These are phyloP conservation scores for Suillus clintonianus DNA, from an alignment of 768 basidiomycete species.

Conservation along the genomic window DNA sequence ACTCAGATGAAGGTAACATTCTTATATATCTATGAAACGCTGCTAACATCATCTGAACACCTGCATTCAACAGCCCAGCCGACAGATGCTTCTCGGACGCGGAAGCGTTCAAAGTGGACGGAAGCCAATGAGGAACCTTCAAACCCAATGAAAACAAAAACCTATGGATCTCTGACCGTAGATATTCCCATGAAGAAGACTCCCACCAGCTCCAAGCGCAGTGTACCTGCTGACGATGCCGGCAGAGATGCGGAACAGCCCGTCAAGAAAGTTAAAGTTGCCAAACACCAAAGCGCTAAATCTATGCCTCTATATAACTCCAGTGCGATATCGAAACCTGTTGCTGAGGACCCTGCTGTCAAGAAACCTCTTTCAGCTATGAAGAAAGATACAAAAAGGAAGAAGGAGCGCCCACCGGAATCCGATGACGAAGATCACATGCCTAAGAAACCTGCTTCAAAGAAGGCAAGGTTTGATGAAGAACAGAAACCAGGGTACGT, in stretches of 20 bases:
- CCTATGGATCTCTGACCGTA: background rate
- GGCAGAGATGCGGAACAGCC: background rate
- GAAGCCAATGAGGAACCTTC: background rate
- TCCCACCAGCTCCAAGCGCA: background rate
- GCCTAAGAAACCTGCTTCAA: slow-evolving; percentile 20
- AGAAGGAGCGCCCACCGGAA: slow-evolving; percentile 2
- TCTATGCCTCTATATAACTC: background rate
- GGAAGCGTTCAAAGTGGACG: background rate
- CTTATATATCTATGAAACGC: background rate
- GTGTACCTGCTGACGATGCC: background rate
- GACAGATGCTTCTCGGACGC: background rate
- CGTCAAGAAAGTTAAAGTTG: slow-evolving; percentile 18
- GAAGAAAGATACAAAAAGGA: slow-evolving; percentile 14
- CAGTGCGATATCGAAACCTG: background rate
- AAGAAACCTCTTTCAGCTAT: slow-evolving; percentile 2
- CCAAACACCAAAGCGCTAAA: background rate
- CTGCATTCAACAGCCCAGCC: background rate
- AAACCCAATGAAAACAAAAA: background rate
- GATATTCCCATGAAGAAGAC: background rate
- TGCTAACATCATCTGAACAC: background rate
- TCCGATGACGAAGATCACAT: slow-evolving; percentile 20
- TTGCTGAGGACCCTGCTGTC: background rate
- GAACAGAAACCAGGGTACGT: background rate
- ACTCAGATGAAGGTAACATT: background rate
- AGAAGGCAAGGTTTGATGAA: background rate